Base-by-base conservation (phyloP, 2,329 filamentous ascomycete species). In the Penicillium vulpinum region DNA sequence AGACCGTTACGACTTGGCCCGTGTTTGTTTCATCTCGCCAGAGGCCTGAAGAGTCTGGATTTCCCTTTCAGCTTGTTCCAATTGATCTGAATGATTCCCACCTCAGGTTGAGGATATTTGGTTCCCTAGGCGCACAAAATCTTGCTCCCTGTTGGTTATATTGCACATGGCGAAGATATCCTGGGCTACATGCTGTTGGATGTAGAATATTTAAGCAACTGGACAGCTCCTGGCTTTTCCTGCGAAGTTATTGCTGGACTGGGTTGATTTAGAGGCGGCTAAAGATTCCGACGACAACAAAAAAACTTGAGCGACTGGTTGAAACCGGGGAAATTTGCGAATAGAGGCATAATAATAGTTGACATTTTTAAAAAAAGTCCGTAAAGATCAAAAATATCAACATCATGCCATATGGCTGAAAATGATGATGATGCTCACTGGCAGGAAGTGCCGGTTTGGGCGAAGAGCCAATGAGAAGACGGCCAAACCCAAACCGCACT, bases 1-100 rank as follows among this genome's bases (percentile, higher is more conserved):
- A 73, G 66, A 73, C 64, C 62, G 59, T 72, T 68, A 73, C 67
- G 70, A 73, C 66, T 72, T 68, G 68, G 56, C 63, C 56, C 60
- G 48, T 62, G 57, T 64, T 58, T 22, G 57, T 59, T 62, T 41
- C 29, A 59, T 58, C 45, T 61, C 48, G 39, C 51, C 56, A 62
- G 58, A 40, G 28, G 48, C 24, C 48, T 35, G 31, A 33, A 46
- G 41, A 52, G 35, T 45, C 40, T 52, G 54, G 41, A 55, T 54
- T 58, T 35, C 56, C 49, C 54, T 59, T 58, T 29, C 57, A 64
- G 56, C 46, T 54, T 50, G 54, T 63, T 62, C 52, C 40, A 60
- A 43, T 36, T 18, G 21, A 13, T 51, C 13, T 51, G 11, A 24
- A 24, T 31, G 48, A n/a, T 28, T 44, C 35, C 10, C 29, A 18